Evolutionary conservation across 345 rosid species (phyloP).

Genomic region (Laguncularia racemosa): DNA sequence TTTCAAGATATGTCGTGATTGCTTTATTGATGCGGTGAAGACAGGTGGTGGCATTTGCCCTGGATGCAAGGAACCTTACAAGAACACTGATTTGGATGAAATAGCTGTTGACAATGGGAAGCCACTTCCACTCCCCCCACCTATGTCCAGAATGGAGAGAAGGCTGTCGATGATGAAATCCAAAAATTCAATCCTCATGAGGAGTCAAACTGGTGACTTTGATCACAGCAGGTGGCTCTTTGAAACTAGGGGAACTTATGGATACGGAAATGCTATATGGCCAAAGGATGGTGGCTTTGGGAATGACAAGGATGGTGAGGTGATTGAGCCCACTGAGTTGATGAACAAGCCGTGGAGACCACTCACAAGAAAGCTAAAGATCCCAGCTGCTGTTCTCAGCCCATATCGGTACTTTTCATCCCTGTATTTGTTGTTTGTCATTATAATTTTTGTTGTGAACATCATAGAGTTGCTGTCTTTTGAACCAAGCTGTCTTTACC

Average conservation of each 20-base stretch:
- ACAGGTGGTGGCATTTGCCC: constrained; percentile 80
- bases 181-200: constrained; percentile 66
- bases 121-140: constrained; percentile 62
- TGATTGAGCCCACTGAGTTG: constrained; percentile 57
- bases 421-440: not conserved
- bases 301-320: constrained; percentile 52
- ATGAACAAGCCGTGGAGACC: constrained; percentile 96
- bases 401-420: constrained; percentile 64
- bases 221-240: constrained; percentile 94
- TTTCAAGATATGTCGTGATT: constrained; percentile 89
- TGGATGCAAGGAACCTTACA: constrained; percentile 84
- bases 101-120: constrained; percentile 39
- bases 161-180: constrained; percentile 94
- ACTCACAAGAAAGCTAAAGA: constrained; percentile 81
- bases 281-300: constrained; percentile 84
- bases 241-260: constrained; percentile 88
- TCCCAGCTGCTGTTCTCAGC: constrained; percentile 90
- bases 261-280: constrained; percentile 97
- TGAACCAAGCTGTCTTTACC: not conserved
- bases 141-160: constrained; percentile 80
- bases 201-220: constrained; percentile 95
- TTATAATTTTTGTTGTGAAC: not conserved
- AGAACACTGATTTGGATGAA: constrained; percentile 73
- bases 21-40: constrained; percentile 88
- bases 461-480: not conserved